Base-by-base conservation (phyloP, 305 asterid genomes). In the Fraxinus sp. region DNA sequence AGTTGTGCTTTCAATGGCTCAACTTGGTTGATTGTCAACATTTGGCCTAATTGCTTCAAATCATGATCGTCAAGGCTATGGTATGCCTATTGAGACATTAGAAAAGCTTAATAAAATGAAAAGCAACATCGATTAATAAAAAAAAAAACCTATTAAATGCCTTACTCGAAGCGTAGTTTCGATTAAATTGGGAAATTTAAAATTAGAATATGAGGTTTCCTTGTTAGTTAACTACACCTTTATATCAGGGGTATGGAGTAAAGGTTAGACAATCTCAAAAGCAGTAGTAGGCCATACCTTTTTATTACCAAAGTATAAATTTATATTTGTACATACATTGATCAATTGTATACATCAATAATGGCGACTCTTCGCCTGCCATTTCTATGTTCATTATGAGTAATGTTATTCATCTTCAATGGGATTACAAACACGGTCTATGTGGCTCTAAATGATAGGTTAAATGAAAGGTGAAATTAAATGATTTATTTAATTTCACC, bases 231-330 rank as follows among this genome's bases (percentile, higher is more conserved):
- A 78, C 84, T 78, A 13, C 55, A 86, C 70, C 86, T 80, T 83
- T 26, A 26, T 26, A 81, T 20, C 46, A 78, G 41, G 78, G 81
- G 76, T 74, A 81, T 85, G 85, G 87, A 88, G 91, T 88, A 86
- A 88, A 88, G 90, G 41, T 86, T 79, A n/a, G 87, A 86, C 89
- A 86, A 88, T 79, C 83, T 85, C 80, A 41, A 83, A 77, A 85
- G 85, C 77, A 44, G 55, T 13, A 85, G 90, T 85, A 81, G 86
- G 82, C 80, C 82, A 83, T 80, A 86, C 55, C 90, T 81, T 88
- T 76, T 84, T 82, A 72, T 77, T 59, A 18, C 70, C 30, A 7
- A 20, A 59, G 13, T 1, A 57, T 57, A 20, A 32, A 73, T 70
- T 36, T 81, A 73, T 16, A 76, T 37, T 76, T 82, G 80, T 59